phyloP scores from a whole-genome alignment of 148 eudicot genomes.

The Chenopodium quinoa region DNA sequence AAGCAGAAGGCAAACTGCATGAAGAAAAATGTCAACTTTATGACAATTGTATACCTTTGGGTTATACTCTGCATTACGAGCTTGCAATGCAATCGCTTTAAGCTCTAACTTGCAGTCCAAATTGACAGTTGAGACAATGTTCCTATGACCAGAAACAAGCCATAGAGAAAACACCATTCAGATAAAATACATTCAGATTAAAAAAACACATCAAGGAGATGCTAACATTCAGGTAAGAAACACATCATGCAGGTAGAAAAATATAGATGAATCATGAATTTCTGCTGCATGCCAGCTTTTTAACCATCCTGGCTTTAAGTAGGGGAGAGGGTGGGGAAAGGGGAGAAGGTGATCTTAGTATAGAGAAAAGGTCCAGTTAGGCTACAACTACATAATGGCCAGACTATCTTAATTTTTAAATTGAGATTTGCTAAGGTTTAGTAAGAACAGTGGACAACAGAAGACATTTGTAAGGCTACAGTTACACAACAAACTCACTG shows the following conservation, averaged over 20 bases:
- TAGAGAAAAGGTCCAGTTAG: not conserved
- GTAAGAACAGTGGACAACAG: not conserved
- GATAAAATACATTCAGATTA: not conserved
- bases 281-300: not conserved
- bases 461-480: not conserved
- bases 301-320: not conserved
- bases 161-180: not conserved
- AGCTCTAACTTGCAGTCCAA: constrained; percentile 85
- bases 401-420: not conserved
- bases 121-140: constrained; percentile 81
- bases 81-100: constrained; percentile 79
- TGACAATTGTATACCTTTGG: constrained; percentile 52
- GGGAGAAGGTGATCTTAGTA: not conserved
- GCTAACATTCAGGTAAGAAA: not conserved
- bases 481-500: too few species aligned
- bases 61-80: constrained; percentile 88
- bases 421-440: not conserved
- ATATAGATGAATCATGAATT: not conserved
- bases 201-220: not conserved
- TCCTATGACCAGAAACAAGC: constrained; percentile 35
- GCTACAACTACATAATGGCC: too few species aligned
- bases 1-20: not conserved
- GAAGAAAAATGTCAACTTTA: not conserved
- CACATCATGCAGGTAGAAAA: not conserved
- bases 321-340: not conserved